Evolutionary conservation across 2,329 filamentous ascomycete species (phyloP), one percentile per base, ranked within the genome.

Genomic region (Hymenoscyphus scutula): DNA sequence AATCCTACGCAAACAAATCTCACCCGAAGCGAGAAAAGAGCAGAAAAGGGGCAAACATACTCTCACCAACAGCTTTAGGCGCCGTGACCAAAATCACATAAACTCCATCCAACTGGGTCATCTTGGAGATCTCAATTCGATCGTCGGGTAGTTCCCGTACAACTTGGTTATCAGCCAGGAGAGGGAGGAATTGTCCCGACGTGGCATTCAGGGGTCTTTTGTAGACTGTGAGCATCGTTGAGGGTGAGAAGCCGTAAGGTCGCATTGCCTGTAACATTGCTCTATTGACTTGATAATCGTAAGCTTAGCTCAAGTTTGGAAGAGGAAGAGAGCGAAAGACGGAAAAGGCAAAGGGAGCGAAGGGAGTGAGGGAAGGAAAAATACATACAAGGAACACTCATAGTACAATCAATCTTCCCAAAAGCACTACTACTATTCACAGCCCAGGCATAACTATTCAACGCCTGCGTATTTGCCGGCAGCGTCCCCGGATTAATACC

Each of bases 361-460:
- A 58, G 23, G 23, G 11, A 10, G 17, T n/a, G 41, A 4, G 11
- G 11, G 23, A 41, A 32, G 25, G 29, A 11, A 15, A 23, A 29
- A 23, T 27, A 59, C 61, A 25, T 57, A 63, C 61, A 63, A 19
- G 63, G 63, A 38, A 65, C 37, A 8, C 29, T 25, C 63, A 65
- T 62, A 8, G 41, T 37, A 6, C 48, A 58, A 56, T 55, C 34
- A 8, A 65, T 48, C 25, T 59, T 59, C 45, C 27, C 30, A 25
- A 56, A 61, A 7, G 64, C 55, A 25, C 34, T 48, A 25, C 48
- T 61, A 5, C 58, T 61, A 29, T 56, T 61, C 4, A 65, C 58
- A 27, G 63, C 54, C 64, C 64, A 65, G 8, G 61, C 41, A 51
- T 61, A 65, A 5, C 45, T 58, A 56, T 65, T 65, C 38, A 65